These are phyloP conservation scores for Ustilago lituana DNA, from an alignment of 1,284 basidiomycete genomes.

Conservation along the genomic window DNA sequence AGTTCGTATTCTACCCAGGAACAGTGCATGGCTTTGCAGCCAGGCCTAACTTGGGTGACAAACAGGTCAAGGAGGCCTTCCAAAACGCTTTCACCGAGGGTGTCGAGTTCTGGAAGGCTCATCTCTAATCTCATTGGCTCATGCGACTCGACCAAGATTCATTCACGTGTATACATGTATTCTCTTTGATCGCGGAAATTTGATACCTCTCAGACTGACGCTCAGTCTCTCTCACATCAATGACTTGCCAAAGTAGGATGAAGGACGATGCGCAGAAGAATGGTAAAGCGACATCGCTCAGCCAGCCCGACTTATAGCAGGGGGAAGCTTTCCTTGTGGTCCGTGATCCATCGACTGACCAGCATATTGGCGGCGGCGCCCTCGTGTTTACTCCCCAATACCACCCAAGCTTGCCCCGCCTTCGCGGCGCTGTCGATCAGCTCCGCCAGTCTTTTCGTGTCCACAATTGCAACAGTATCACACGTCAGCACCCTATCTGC, in stretches of 20 bases:
- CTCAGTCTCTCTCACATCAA: too few species aligned
- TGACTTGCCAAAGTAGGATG: too few species aligned
- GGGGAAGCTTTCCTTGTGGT: not conserved
- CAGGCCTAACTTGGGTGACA: constrained; percentile 71
- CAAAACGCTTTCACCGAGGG: constrained; percentile 67
- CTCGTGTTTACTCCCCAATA: constrained; percentile 3
- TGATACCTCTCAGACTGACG: not conserved
- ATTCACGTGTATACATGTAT: not conserved
- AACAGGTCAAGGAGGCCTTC: constrained; percentile 71
- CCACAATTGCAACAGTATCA: too few species aligned
- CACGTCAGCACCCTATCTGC: too few species aligned
- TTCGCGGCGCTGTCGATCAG: not conserved
- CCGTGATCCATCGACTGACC: constrained; percentile 6
- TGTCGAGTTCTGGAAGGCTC: constrained; percentile 32
- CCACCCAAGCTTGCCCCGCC: not conserved
- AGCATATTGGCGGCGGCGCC: constrained; percentile 8
- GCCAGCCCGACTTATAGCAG: too few species aligned
- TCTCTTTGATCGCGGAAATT: too few species aligned
- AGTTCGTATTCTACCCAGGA: constrained; percentile 73
- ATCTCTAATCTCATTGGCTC: constrained; percentile 13
- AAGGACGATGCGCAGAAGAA: too few species aligned
- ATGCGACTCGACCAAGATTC: too few species aligned
- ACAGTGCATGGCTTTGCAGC: constrained; percentile 74
- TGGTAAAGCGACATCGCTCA: too few species aligned
- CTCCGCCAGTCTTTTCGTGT: constrained; percentile 1